These are phyloP conservation scores for Symbiodinium pilosum DNA, from an alignment of 73 alveolate species.

Conservation along the genomic window DNA sequence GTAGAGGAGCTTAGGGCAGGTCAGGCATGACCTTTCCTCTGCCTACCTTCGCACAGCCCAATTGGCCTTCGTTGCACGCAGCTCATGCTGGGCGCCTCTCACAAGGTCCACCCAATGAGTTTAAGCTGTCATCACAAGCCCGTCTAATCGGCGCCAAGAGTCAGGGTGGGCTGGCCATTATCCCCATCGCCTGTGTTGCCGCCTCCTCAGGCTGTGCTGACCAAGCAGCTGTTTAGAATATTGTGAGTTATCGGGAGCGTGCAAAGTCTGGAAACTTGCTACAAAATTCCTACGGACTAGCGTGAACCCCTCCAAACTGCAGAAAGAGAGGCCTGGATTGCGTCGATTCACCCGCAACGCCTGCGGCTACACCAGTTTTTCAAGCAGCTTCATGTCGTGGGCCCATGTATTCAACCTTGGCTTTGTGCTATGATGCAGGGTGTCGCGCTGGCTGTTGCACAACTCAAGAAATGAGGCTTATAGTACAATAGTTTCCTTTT, in stretches of 20 bases:
- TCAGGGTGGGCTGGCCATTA: slow-evolving; percentile 3
- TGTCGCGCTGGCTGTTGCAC: background rate
- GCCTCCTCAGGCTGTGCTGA: background rate
- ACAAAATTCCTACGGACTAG: background rate
- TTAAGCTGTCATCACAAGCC: no score
- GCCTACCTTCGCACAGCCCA: no score
- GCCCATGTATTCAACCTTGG: no score
- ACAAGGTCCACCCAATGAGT: no score
- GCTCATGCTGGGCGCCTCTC: no score
- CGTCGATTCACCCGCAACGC: slow-evolving; percentile 15
- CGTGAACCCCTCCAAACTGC: background rate
- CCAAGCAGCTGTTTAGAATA: no score
- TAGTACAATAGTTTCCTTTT: background rate
- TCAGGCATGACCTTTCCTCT: no score
- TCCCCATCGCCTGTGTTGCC: background rate
- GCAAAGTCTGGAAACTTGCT: no score
- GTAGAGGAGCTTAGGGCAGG: no score
- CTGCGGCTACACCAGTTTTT: background rate
- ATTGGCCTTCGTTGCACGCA: no score
- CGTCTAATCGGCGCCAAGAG: no score
- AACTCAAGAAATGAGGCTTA: background rate
- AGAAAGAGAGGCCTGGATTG: background rate
- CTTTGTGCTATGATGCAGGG: background rate
- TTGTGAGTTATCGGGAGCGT: no score
- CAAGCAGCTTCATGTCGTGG: background rate